These are phyloP conservation scores for Jasminum sambac DNA, from an alignment of 257 asterid genomes.

Conservation along the genomic window DNA sequence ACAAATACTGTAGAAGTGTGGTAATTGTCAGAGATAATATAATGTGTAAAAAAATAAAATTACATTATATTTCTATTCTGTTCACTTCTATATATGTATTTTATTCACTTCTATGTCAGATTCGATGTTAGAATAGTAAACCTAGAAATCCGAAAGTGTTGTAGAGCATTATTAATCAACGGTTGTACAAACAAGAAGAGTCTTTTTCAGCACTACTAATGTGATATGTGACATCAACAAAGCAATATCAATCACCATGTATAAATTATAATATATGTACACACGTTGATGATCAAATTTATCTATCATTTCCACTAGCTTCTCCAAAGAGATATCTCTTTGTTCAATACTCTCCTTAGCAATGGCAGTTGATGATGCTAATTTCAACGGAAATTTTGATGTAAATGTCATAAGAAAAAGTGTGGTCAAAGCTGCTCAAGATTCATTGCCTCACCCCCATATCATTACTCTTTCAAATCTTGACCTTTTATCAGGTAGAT, in stretches of 20 bases:
- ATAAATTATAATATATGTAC: conserved; percentile 13
- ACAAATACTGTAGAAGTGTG: too few species aligned
- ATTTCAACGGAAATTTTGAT: conserved; percentile 25
- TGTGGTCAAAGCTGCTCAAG: conserved; percentile 39
- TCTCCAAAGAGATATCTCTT: neutral
- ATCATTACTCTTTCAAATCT: conserved; percentile 54
- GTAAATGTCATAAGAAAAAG: conserved; percentile 35
- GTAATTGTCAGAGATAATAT: too few species aligned
- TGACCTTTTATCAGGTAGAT: conserved; percentile 62
- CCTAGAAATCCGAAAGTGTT: too few species aligned
- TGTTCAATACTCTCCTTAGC: neutral
- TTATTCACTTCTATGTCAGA: too few species aligned
- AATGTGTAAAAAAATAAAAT: too few species aligned
- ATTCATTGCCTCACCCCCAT: conserved; percentile 29
- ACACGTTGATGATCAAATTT: conserved; percentile 1
- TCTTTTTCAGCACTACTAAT: conserved; percentile 9
- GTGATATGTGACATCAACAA: conserved; percentile 3
- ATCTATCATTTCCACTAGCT: neutral
- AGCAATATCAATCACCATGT: neutral
- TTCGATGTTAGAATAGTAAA: too few species aligned
- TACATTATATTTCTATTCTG: too few species aligned
- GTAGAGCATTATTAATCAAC: neutral
- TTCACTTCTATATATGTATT: too few species aligned
- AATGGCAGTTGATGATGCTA: conserved; percentile 26
- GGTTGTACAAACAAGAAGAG: neutral